phyloP scores from a whole-genome alignment of 2,329 filamentous ascomycete genomes.

The Paracorniculantispora psalliotae region DNA sequence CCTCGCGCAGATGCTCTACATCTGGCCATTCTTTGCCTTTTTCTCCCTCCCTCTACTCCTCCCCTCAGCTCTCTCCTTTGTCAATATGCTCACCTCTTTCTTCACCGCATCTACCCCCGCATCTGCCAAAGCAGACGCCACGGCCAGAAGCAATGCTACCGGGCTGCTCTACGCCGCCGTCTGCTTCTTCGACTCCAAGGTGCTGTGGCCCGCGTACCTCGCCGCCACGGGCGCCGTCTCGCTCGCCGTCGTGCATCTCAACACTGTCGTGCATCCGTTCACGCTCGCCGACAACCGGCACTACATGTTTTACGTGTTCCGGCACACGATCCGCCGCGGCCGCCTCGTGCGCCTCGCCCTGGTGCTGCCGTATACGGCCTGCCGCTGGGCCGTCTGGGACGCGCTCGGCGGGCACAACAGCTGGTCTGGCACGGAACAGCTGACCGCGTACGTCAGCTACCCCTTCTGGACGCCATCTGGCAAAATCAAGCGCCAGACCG shows the following conservation, averaged over 20 bases:
- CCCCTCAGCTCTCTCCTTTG: constrained; percentile 39
- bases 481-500: not conserved
- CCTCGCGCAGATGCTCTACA: constrained; percentile 87
- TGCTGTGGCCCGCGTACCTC: constrained; percentile 34
- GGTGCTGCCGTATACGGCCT: constrained; percentile 64
- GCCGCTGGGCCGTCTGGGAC: constrained; percentile 63
- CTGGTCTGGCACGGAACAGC: constrained; percentile 14
- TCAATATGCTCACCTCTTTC: constrained; percentile 16
- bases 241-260: constrained; percentile 59
- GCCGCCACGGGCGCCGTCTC: constrained; percentile 33
- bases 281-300: constrained; percentile 94
- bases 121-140: not conserved
- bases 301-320: constrained; percentile 96
- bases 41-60: constrained; percentile 79
- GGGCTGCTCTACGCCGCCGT: constrained; percentile 10
- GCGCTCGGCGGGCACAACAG: constrained; percentile 47
- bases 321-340: constrained; percentile 68
- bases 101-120: not conserved
- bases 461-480: constrained; percentile 21
- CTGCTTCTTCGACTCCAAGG: constrained; percentile 26
- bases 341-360: constrained; percentile 61
- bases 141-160: no score
- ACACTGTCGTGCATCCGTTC: constrained; percentile 93
- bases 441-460: constrained; percentile 24
- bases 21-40: constrained; percentile 85